Evolutionary conservation across 2,329 filamentous ascomycete genomes (phyloP), one percentile per base, ranked within the genome.

Genomic region (Aspergillus tamarii): DNA sequence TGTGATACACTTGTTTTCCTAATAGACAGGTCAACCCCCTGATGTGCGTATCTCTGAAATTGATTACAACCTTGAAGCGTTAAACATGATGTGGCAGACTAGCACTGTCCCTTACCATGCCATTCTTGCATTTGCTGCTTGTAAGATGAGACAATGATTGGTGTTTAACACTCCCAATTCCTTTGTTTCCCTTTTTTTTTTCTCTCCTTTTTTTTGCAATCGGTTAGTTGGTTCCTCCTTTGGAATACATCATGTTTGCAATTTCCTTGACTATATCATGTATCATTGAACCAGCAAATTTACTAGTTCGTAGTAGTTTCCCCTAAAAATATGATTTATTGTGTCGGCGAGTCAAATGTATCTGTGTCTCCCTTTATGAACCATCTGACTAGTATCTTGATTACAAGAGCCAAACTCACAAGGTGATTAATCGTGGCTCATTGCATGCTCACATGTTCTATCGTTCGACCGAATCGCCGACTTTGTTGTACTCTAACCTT

Each of bases 71-170:
- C 16, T 41, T 41, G 36, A 19, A 50, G 16, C 46, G n/a, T 50
- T 46, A n/a, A 59, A 45, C 26, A 16, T 50, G 12, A 36, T 39
- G 16, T 21, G 32, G 57, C 46, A 59, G 57, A 59, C 52, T 23
- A 3, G 43, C 57, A 59, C 57, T 48, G 45, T 30, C 46, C 36
- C 30, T 5, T 23, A 50, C 23, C 21, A 14, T 54, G 26, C n/a
- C 52, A 54, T 36, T 36, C 21, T 36, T 39, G 16, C 26, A 39
- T 55, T 26, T n/a, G 34, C 41, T 39, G 21, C 32, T 39, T 41
- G 8, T n/a, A 41, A n/a, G 19, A 41, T 41, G 39, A 41, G 7
- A 41, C 7, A 8, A 41, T 41, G 16, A 41, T 41, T 41, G 19
- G 39, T 5, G 14, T 7, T 41, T 41, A 41, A 41, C 14, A n/a